These are phyloP conservation scores for Kregervanrija fluxuum DNA, from an alignment of 805 yeast genomes.

Conservation along the genomic window DNA sequence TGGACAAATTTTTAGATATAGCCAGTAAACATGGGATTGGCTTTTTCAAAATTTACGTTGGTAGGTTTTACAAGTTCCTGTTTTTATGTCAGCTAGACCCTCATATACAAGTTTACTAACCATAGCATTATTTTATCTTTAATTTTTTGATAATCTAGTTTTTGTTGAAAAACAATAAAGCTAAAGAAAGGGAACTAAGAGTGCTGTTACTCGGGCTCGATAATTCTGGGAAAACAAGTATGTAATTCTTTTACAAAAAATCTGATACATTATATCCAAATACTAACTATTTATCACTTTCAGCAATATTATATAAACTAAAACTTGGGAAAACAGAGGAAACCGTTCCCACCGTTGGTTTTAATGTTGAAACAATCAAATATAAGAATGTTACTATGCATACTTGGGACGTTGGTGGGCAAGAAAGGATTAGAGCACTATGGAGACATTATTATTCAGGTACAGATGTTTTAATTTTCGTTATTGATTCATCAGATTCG, in stretches of 20 bases:
- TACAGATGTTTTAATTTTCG: conserved; percentile 85
- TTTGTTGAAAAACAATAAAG: conserved; percentile 3
- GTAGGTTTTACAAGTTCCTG: background rate
- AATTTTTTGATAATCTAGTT: background rate
- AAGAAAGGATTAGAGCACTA: conserved; percentile 80
- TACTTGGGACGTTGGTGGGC: conserved; percentile 92
- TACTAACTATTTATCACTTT: conserved; percentile 1
- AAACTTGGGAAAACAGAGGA: conserved; percentile 68
- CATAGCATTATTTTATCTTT: background rate
- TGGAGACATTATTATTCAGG: conserved; percentile 97
- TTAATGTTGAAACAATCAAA: conserved; percentile 66
- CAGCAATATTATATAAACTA: conserved; percentile 71
- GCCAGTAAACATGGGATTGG: too few species aligned
- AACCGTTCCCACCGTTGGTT: conserved; percentile 91
- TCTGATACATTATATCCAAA: background rate
- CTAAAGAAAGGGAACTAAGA: conserved; percentile 27
- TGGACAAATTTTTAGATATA: too few species aligned
- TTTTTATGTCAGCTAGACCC: background rate
- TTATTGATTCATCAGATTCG: conserved; percentile 74
- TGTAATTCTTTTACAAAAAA: conserved; percentile 14
- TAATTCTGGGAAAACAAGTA: conserved; percentile 82
- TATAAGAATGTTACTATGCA: conserved; percentile 42
- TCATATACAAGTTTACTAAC: background rate
- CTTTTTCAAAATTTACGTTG: background rate
- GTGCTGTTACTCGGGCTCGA: conserved; percentile 89